A percentile compares a stretch with the other conserved stretches of the same genome.
Conservation (phyloP, 371 early-diverging fungal species). For the Rhizopus microsporus region DNA sequence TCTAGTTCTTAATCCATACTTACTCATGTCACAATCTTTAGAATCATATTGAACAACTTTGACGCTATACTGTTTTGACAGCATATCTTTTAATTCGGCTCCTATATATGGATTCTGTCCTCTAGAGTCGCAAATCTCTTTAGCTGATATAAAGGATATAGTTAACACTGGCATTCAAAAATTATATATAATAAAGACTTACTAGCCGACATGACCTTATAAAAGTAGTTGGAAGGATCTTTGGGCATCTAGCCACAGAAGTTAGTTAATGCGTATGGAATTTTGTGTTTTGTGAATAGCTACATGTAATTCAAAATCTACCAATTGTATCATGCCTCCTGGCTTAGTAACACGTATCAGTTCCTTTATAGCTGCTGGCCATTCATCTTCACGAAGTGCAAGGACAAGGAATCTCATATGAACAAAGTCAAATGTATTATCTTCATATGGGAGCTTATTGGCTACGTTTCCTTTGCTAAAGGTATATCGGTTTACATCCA, state of each 20-base stretch:
- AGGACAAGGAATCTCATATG: conserved; percentile 49
- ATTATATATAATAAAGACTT: neutral
- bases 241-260: too few species aligned
- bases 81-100: neutral
- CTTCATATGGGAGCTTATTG: conserved; percentile 12
- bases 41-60: neutral
- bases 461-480: conserved; percentile 29
- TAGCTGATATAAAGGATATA: neutral
- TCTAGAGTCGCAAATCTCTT: neutral
- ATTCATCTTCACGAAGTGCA: conserved; percentile 40
- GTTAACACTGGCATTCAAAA: too few species aligned
- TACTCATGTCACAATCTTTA: neutral
- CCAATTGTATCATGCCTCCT: conserved; percentile 44
- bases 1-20: neutral
- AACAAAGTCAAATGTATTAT: conserved; percentile 33
- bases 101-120: conserved; percentile 1
- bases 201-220: neutral
- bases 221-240: neutral
- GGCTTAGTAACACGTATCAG: conserved; percentile 54
- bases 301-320: conserved; percentile 13
- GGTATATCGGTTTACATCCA: conserved; percentile 13
- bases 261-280: too few species aligned
- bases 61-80: neutral
- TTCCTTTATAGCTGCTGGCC: conserved; percentile 31
- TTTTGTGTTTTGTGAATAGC: too few species aligned